phyloP scores from a whole-genome alignment of 257 asterid genomes.

The Linaria vulgaris region DNA sequence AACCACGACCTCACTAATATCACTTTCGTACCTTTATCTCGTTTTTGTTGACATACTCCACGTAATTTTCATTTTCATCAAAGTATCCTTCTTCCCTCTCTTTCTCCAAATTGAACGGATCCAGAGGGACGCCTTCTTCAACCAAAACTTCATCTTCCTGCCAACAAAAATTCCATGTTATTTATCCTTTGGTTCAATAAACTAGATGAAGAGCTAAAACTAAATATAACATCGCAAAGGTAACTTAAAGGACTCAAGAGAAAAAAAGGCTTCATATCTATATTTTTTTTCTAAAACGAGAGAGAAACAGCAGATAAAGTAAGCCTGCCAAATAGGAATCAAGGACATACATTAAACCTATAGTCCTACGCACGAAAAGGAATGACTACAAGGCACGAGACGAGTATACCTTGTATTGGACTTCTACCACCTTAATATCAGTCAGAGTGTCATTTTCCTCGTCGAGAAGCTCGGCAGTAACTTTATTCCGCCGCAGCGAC shows the following conservation, averaged over 20 bases:
- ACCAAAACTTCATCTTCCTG: conserved; percentile 73
- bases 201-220: conserved; percentile 4
- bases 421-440: conserved; percentile 67
- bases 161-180: conserved; percentile 30
- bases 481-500: conserved; percentile 45
- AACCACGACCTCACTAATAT: neutral
- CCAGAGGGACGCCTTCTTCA: conserved; percentile 73
- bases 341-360: conserved; percentile 3
- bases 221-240: conserved; percentile 12
- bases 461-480: conserved; percentile 48
- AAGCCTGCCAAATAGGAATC: conserved; percentile 12
- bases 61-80: conserved; percentile 85
- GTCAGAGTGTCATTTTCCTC: conserved; percentile 55
- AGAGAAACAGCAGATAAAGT: neutral
- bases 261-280: no score
- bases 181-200: neutral
- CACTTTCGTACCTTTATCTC: conserved; percentile 62
- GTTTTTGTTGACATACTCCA: conserved; percentile 62
- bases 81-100: conserved; percentile 98
- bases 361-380: conserved; percentile 7
- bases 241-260: no score
- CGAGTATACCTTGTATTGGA: conserved; percentile 55
- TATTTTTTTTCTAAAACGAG: no score
- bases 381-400: neutral
- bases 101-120: conserved; percentile 79